Evolutionary conservation across 257 asterid species (phyloP).

Genomic region (Misopates orontium): DNA sequence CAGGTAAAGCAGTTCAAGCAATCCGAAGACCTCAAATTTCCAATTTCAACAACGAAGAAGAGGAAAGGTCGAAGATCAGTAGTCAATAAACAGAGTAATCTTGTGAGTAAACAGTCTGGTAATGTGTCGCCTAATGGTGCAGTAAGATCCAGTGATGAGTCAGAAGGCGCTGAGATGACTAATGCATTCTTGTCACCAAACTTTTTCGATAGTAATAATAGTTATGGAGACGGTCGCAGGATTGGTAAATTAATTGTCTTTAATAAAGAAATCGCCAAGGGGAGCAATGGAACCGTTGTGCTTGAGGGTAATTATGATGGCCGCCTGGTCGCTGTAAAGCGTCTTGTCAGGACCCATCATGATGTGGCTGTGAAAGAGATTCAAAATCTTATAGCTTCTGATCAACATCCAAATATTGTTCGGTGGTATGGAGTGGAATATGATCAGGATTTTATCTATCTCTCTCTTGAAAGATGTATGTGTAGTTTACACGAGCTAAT

Average conservation of each 20-base stretch:
- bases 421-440: constrained; percentile 88
- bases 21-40: constrained; percentile 43
- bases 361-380: constrained; percentile 85
- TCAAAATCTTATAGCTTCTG: constrained; percentile 86
- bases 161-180: constrained; percentile 26
- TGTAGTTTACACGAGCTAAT: constrained; percentile 74
- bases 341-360: constrained; percentile 84
- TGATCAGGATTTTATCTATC: constrained; percentile 80
- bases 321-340: constrained; percentile 85
- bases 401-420: constrained; percentile 85
- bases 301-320: constrained; percentile 88
- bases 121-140: constrained; percentile 20
- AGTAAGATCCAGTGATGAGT: constrained; percentile 22
- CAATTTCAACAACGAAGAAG: constrained; percentile 46
- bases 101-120: constrained; percentile 33
- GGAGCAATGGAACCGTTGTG: constrained; percentile 88
- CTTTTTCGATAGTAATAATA: constrained; percentile 24
- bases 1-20: constrained; percentile 26
- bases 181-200: constrained; percentile 28
- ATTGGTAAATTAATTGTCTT: constrained; percentile 69
- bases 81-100: constrained; percentile 35
- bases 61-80: constrained; percentile 60
- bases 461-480: constrained; percentile 74
- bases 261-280: constrained; percentile 73
- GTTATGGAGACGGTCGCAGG: constrained; percentile 47